phyloP scores from a whole-genome alignment of 441 rosid species.

The Corymbia citriodora region DNA sequence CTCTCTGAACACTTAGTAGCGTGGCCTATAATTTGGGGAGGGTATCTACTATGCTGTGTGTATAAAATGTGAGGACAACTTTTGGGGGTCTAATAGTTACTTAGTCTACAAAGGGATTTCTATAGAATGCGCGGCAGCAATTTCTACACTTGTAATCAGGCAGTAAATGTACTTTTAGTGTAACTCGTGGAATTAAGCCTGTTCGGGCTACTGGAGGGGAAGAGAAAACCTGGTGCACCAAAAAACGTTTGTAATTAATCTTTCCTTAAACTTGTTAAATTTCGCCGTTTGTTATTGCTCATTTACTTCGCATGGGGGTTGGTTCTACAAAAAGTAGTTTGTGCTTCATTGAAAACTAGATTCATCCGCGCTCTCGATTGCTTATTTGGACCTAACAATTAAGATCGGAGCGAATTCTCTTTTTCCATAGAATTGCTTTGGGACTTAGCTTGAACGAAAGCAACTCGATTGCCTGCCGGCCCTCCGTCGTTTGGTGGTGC shows the following conservation, averaged over 20 bases:
- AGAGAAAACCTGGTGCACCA: rapidly evolving
- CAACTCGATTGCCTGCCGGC: not conserved
- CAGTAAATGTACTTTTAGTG: not conserved
- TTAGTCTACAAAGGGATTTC: not conserved
- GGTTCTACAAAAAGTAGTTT: not conserved
- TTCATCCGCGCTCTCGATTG: not conserved
- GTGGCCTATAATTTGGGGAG: not conserved
- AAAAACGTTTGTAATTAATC: not conserved
- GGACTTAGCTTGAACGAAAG: not conserved
- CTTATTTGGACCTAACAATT: not conserved
- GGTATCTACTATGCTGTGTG: too few species aligned
- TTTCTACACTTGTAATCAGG: not conserved
- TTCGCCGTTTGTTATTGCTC: not conserved
- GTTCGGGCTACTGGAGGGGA: not conserved
- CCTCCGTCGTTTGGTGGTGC: not conserved
- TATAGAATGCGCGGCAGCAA: not conserved
- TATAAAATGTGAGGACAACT: not conserved
- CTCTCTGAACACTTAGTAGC: not conserved
- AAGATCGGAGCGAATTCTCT: not conserved
- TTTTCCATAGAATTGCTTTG: not conserved
- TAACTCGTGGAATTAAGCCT: not conserved
- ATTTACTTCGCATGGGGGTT: not conserved
- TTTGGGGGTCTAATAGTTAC: not conserved
- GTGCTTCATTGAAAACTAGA: not conserved
- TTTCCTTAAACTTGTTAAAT: not conserved